A percentile compares a stretch with the other conserved stretches of the same genome.
These are phyloP conservation scores for Pochonia chlamydosporia DNA, from an alignment of 2,329 filamentous ascomycete genomes.

Conservation along the genomic window DNA sequence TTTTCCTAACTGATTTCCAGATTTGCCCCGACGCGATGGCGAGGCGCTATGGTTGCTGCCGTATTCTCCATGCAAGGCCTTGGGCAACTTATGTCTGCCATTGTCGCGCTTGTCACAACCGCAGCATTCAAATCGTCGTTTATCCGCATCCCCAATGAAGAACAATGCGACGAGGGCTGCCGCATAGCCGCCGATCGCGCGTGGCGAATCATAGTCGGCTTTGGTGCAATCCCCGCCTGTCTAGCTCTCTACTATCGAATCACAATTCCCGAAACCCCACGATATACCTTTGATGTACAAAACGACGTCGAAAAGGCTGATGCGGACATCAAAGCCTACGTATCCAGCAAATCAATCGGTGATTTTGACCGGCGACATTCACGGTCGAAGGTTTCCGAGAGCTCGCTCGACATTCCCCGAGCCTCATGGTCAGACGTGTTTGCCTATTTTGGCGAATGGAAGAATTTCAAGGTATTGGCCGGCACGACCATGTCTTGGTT, in stretches of 20 bases:
- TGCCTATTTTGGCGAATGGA: slow-evolving; percentile 63
- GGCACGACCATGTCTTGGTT: slow-evolving; percentile 81
- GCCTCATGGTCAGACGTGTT: slow-evolving; percentile 66
- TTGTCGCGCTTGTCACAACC: slow-evolving; percentile 65
- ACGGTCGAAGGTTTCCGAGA: slow-evolving; percentile 45
- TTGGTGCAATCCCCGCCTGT: slow-evolving; percentile 71
- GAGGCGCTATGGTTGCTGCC: slow-evolving; percentile 76
- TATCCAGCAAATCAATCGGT: slow-evolving; percentile 42
- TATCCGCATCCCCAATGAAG: slow-evolving; percentile 31
- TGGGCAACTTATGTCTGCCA: slow-evolving; percentile 67
- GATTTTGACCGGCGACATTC: slow-evolving; percentile 43
- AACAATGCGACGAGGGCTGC: slow-evolving; percentile 55
- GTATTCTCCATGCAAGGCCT: slow-evolving; percentile 84
- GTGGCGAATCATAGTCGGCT: slow-evolving; percentile 76
- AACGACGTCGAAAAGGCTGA: slow-evolving; percentile 71
- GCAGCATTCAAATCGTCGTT: slow-evolving; percentile 54
- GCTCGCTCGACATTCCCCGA: slow-evolving; percentile 56
- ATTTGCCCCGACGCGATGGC: slow-evolving; percentile 75
- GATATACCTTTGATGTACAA: slow-evolving; percentile 76
- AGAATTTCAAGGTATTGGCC: slow-evolving; percentile 63
- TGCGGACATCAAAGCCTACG: slow-evolving; percentile 61
- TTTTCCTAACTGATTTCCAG: slow-evolving; percentile 2
- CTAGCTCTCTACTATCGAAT: slow-evolving; percentile 81
- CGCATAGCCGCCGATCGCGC: slow-evolving; percentile 68
- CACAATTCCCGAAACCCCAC: slow-evolving; percentile 78